These are phyloP conservation scores for Quercus ilex DNA, from an alignment of 306 rosid species.

Conservation along the genomic window DNA sequence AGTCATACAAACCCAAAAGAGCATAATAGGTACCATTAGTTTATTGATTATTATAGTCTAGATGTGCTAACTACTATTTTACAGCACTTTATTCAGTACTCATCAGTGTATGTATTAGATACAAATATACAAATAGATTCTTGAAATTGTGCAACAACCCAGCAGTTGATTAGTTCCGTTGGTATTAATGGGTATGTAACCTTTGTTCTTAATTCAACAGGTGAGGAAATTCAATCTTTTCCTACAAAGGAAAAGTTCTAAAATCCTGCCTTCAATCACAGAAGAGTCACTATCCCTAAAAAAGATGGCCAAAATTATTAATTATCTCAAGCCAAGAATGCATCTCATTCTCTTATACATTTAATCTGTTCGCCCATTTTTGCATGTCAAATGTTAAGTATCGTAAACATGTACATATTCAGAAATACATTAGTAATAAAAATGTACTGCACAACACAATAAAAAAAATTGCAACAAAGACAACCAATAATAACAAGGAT, in stretches of 20 bases:
- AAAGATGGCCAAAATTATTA: not conserved
- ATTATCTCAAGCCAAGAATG: not conserved
- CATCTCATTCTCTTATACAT: not conserved
- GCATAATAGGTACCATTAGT: too few relatives aligned
- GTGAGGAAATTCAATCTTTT: not conserved
- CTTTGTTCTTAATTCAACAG: not conserved
- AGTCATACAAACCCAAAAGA: too few relatives aligned
- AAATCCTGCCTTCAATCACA: not conserved
- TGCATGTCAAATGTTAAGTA: not conserved
- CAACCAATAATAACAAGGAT: slow-evolving; percentile 6
- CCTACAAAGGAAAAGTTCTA: not conserved
- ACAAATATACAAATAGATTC: not conserved
- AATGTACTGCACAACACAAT: not conserved
- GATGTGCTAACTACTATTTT: not conserved
- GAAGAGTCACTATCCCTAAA: not conserved
- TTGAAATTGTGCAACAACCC: not conserved
- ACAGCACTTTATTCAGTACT: not conserved
- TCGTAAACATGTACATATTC: not conserved
- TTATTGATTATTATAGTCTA: too few relatives aligned
- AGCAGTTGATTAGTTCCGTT: not conserved
- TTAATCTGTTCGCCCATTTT: not conserved
- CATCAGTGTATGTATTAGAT: not conserved
- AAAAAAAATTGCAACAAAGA: not conserved
- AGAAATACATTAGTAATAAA: not conserved
- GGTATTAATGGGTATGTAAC: not conserved